A percentile compares a stretch with the other conserved stretches of the same genome.
phyloP scores from a whole-genome alignment of 129 eudicot genomes.

The Pittosporum tobira region DNA sequence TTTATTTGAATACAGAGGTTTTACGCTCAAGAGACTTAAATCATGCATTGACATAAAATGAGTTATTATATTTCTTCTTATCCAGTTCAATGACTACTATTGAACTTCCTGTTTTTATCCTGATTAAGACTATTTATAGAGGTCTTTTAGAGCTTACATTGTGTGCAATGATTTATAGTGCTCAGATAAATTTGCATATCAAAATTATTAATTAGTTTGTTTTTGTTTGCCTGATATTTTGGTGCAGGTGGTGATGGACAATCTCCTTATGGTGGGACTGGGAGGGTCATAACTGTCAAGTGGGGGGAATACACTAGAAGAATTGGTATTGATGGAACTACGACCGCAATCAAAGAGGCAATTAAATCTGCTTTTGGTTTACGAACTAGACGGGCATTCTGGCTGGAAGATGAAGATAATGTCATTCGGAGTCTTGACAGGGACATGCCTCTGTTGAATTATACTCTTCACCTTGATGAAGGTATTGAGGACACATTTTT shows the following conservation, averaged over 20 bases:
- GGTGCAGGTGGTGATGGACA: conserved; percentile 41
- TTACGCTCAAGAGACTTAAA: too few species aligned
- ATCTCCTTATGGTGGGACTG: conserved; percentile 26
- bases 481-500: conserved; percentile 27
- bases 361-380: conserved; percentile 42
- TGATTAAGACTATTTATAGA: too few species aligned
- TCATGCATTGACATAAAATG: too few species aligned
- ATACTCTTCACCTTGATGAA: conserved; percentile 42
- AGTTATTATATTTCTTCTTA: too few species aligned
- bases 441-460: conserved; percentile 35
- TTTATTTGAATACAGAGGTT: background rate
- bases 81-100: too few species aligned
- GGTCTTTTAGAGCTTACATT: too few species aligned
- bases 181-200: background rate
- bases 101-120: too few species aligned
- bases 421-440: conserved; percentile 34
- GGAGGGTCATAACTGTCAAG: conserved; percentile 39
- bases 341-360: conserved; percentile 40
- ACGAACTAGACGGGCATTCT: conserved; percentile 36
- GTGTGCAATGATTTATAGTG: too few species aligned
- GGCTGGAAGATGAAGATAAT: conserved; percentile 45
- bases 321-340: conserved; percentile 36
- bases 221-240: background rate
- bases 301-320: conserved; percentile 52
- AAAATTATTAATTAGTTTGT: background rate